phyloP scores from a whole-genome alignment of 192 early-diverging fungal genomes.

The Geosiphon pyriformis region DNA sequence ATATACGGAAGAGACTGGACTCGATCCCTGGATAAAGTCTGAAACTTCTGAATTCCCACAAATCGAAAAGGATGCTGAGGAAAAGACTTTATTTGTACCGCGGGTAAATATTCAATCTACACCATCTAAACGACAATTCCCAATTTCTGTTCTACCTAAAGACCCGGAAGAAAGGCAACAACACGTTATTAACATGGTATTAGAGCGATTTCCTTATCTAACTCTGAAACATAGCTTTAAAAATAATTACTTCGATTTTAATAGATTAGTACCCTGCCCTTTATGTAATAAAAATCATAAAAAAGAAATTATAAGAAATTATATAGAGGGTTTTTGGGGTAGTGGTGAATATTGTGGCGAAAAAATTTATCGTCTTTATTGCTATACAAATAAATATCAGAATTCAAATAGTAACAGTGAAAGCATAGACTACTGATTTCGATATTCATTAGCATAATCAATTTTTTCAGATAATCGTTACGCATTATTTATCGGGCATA shows the following conservation, averaged over 20 bases:
- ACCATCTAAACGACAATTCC: neutral
- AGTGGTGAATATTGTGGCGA: conserved; percentile 17
- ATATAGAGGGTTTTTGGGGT: conserved; percentile 19
- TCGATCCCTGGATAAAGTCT: conserved; percentile 5
- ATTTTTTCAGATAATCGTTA: too few species aligned
- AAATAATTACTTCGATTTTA: conserved; percentile 18
- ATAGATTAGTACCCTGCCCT: conserved; percentile 9
- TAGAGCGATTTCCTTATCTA: conserved; percentile 9
- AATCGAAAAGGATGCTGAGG: neutral
- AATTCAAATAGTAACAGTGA: conserved; percentile 24
- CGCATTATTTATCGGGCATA: too few species aligned
- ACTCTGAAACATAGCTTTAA: conserved; percentile 12
- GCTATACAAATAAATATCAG: conserved; percentile 24
- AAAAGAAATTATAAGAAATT: conserved; percentile 18
- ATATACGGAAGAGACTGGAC: conserved; percentile 8
- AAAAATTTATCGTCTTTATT: conserved; percentile 19
- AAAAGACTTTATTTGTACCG: conserved; percentile 15
- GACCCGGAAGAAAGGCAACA: neutral
- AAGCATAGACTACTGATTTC: too few species aligned
- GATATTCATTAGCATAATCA: too few species aligned
- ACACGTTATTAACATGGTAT: conserved; percentile 1
- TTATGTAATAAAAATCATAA: conserved; percentile 23
- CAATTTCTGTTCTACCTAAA: conserved; percentile 5
- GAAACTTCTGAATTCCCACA: conserved; percentile 2
- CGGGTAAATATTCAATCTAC: conserved; percentile 7